Evolutionary conservation across 805 yeast species (phyloP).

Genomic region (Nakazawaea siamensis): DNA sequence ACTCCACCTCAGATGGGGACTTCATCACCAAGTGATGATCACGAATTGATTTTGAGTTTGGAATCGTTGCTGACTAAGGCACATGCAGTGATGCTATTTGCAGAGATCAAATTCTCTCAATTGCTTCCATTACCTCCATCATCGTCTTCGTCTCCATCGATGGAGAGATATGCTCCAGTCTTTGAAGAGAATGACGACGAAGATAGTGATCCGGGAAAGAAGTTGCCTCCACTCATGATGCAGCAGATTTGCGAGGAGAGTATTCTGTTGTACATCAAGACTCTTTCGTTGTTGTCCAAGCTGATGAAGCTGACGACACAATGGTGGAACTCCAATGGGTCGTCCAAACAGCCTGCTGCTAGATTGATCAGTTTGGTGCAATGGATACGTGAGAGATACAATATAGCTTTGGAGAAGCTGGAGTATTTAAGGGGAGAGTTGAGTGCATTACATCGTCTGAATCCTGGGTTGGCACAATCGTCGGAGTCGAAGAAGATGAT

Average conservation of each 20-base stretch:
- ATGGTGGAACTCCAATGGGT: constrained; percentile 72
- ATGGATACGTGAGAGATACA: constrained; percentile 85
- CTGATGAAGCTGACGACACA: constrained; percentile 82
- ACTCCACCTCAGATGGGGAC: constrained; percentile 17
- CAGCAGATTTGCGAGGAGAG: constrained; percentile 76
- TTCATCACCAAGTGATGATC: constrained; percentile 19
- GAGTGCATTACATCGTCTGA: constrained; percentile 21
- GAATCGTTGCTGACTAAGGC: constrained; percentile 84
- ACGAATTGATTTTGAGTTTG: constrained; percentile 36
- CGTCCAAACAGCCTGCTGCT: constrained; percentile 24
- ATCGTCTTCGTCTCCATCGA: constrained; percentile 11
- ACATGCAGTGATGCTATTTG: constrained; percentile 80
- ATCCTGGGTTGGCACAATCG: constrained; percentile 4
- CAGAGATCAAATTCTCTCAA: constrained; percentile 85
- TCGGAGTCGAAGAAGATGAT: constrained; percentile 20
- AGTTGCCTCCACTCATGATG: constrained; percentile 49
- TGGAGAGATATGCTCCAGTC: not conserved
- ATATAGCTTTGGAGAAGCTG: constrained; percentile 83
- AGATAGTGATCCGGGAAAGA: constrained; percentile 26
- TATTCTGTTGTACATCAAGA: constrained; percentile 73
- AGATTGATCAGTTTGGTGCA: constrained; percentile 69
- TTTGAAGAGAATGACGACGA: constrained; percentile 11
- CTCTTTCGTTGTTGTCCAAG: constrained; percentile 70
- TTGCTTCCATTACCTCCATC: constrained; percentile 69
- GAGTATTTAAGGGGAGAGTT: constrained; percentile 63